Percentiles rank a stretch among this genome's conserved stretches.
phyloP scores from a whole-genome alignment of 176 grass and related monocot genomes.

The Ensete glaucum region DNA sequence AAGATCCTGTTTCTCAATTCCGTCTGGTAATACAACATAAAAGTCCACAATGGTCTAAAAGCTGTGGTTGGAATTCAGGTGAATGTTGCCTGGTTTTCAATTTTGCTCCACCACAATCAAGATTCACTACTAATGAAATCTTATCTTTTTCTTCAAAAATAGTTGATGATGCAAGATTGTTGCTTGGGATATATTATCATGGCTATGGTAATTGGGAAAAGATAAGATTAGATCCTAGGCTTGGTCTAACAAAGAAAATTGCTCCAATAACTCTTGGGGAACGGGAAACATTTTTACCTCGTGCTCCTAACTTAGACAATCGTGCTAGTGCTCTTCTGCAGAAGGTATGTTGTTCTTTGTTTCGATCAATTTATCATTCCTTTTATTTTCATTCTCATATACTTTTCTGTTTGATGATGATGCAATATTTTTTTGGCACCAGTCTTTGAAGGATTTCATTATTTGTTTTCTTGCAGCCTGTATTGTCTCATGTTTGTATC shows the following conservation, averaged over 20 bases:
- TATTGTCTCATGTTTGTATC: no score
- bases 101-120: constrained; percentile 6
- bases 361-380: background rate
- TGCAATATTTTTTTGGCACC: background rate
- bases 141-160: constrained; percentile 23
- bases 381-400: background rate
- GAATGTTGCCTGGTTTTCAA: constrained; percentile 32
- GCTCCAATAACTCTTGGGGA: constrained; percentile 92
- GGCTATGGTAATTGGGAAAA: constrained; percentile 99
- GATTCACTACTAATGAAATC: constrained; percentile 4
- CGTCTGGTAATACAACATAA: constrained; percentile 83
- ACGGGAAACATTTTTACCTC: constrained; percentile 90
- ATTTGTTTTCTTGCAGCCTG: no score
- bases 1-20: constrained; percentile 94
- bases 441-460: no score
- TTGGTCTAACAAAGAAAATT: constrained; percentile 80
- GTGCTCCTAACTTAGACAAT: constrained; percentile 97
- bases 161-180: constrained; percentile 99
- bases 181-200: constrained; percentile 94
- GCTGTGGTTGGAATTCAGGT: constrained; percentile 93
- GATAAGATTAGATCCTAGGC: constrained; percentile 75
- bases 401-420: constrained; percentile 14
- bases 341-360: constrained; percentile 36
- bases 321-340: constrained; percentile 88
- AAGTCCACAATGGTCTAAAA: constrained; percentile 96